Evolutionary conservation across 1,139 yeast species (phyloP).

Genomic region (Blastobotrys niveus): DNA sequence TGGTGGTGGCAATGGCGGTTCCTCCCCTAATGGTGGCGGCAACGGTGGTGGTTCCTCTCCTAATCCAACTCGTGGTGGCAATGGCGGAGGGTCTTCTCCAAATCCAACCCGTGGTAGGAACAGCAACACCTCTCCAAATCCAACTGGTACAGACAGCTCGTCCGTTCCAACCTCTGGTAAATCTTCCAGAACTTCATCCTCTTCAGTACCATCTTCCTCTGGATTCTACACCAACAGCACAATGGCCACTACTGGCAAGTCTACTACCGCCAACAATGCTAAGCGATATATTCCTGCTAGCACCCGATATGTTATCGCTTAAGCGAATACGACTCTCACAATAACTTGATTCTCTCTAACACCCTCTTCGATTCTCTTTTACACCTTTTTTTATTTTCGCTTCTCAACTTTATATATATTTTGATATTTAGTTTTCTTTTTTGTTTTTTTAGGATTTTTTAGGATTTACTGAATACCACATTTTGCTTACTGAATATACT

Average conservation of each 20-base stretch:
- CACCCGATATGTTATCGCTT: too few species aligned
- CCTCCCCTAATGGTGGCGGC: background rate
- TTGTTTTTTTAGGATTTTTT: too few species aligned
- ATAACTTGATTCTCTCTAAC: background rate
- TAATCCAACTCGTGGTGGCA: conserved; percentile 15
- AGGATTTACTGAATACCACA: too few species aligned
- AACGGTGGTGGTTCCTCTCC: conserved; percentile 15
- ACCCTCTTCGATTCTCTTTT: background rate
- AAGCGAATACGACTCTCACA: background rate
- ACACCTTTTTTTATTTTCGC: background rate
- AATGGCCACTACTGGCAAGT: background rate
- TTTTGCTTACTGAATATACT: too few species aligned
- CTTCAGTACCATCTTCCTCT: too few species aligned
- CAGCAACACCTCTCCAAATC: conserved; percentile 11
- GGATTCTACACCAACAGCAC: background rate
- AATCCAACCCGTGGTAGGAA: background rate
- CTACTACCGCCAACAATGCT: background rate
- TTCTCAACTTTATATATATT: too few species aligned
- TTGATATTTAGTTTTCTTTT: too few species aligned
- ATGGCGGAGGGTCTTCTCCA: conserved; percentile 14
- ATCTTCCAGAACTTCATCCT: background rate
- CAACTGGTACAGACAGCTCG: background rate
- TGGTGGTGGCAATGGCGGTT: background rate
- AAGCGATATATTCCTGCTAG: too few species aligned
- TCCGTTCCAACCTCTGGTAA: background rate